These are phyloP conservation scores for Fusarium continuum DNA, from an alignment of 2,329 filamentous ascomycete species.

Conservation along the genomic window DNA sequence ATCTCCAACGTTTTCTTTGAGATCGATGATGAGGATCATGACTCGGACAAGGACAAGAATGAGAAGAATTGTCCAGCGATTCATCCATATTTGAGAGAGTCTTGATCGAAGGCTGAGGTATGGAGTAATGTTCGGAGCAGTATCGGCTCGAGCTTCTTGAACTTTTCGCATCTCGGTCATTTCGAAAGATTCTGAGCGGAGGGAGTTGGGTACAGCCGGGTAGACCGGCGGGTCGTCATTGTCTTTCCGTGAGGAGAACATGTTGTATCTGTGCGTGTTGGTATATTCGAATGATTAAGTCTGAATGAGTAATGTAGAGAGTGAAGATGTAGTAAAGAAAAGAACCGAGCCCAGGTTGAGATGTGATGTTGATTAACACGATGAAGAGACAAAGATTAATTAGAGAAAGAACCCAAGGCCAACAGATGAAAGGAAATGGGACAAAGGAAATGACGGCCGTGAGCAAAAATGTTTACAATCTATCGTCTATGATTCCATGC, in stretches of 20 bases:
- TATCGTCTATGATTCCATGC: conserved; percentile 43
- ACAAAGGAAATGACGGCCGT: conserved; percentile 35
- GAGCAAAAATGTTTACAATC: conserved; percentile 28
- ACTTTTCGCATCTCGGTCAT: conserved; percentile 46
- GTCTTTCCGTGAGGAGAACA: conserved; percentile 50
- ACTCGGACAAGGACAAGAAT: conserved; percentile 85
- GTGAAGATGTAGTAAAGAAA: conserved; percentile 11
- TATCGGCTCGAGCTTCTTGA: conserved; percentile 56
- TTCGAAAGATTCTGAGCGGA: conserved; percentile 51
- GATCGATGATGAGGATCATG: conserved; percentile 76
- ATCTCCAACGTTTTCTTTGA: conserved; percentile 77
- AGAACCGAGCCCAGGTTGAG: conserved; percentile 1
- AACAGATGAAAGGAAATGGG: conserved; percentile 25
- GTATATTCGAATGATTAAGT: conserved; percentile 32
- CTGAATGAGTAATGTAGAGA: conserved; percentile 13
- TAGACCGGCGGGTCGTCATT: conserved; percentile 45
- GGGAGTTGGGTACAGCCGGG: conserved; percentile 51
- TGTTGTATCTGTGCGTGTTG: conserved; percentile 48
- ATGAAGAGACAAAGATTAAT: conserved; percentile 24
- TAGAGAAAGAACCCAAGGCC: conserved; percentile 21
- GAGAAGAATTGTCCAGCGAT: conserved; percentile 93
- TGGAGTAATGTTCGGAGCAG: conserved; percentile 79
- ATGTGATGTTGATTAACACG: conserved; percentile 19
- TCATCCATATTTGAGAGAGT: conserved; percentile 96
- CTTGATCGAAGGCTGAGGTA: conserved; percentile 91